These are phyloP conservation scores for Rugiboletus extremiorientalis DNA, from an alignment of 1,284 basidiomycete genomes.

Conservation along the genomic window DNA sequence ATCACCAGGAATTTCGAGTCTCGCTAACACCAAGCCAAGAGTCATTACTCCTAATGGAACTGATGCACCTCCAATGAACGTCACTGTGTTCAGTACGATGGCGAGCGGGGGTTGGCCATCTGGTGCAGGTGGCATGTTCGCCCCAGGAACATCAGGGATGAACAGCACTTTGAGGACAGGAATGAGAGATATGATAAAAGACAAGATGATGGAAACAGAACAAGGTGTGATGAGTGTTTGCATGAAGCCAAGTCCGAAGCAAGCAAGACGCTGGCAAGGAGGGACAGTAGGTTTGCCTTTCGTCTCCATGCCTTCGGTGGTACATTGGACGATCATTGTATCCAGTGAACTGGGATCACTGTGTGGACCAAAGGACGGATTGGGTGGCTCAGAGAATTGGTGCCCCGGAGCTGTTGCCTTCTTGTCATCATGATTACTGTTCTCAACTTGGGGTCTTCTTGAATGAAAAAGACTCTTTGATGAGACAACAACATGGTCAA, in stretches of 20 bases:
- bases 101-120: constrained; percentile 76
- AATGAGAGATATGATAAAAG: constrained; percentile 66
- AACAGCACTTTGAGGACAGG: constrained; percentile 74
- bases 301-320: neutral
- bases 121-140: constrained; percentile 60
- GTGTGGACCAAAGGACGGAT: neutral
- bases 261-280: constrained; percentile 11
- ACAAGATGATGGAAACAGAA: constrained; percentile 63
- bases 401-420: neutral
- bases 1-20: constrained; percentile 54
- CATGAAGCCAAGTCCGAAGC: constrained; percentile 33
- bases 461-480: neutral
- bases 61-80: constrained; percentile 70
- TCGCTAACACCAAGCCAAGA: constrained; percentile 72
- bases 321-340: constrained; percentile 4
- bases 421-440: constrained; percentile 6
- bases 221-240: constrained; percentile 51
- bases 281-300: neutral
- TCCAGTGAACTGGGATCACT: constrained; percentile 3
- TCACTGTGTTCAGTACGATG: constrained; percentile 62
- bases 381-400: neutral
- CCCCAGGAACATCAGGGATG: constrained; percentile 45
- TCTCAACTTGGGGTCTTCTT: neutral
- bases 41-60: constrained; percentile 74
- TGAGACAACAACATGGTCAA: constrained; percentile 4